A percentile compares a stretch with the other conserved stretches of the same genome.
Conservation (phyloP, 139 green algal genomes). For the Limnomonas spitsbergensis region DNA sequence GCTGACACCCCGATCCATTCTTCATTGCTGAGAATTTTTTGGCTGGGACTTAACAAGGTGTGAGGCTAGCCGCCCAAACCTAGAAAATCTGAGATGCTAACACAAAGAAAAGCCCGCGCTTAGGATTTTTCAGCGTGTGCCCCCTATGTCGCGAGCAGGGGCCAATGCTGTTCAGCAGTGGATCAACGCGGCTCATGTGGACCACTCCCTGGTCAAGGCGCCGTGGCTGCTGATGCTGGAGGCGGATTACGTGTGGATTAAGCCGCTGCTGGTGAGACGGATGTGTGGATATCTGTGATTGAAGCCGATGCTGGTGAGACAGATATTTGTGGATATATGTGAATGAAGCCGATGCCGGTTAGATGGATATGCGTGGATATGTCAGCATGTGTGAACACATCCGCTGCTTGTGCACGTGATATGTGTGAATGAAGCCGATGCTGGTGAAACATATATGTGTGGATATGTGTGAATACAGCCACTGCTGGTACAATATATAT, state of each 20-base stretch:
- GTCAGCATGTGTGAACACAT: slow-evolving; percentile 78
- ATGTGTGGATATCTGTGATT: slow-evolving; percentile 69
- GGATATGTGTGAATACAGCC: slow-evolving; percentile 78
- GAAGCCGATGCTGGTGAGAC: slow-evolving; percentile 53
- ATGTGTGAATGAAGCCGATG: slow-evolving; percentile 77
- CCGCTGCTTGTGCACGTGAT: slow-evolving; percentile 53
- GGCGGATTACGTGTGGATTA: slow-evolving; percentile 82
- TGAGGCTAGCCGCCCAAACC: no score
- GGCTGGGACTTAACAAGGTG: no score
- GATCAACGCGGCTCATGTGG: slow-evolving; percentile 54
- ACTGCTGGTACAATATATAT: slow-evolving; percentile 52
- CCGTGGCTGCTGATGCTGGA: slow-evolving; percentile 84
- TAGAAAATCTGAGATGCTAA: no score
- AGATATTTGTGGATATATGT: slow-evolving; percentile 59
- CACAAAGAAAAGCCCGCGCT: no score
- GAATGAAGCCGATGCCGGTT: slow-evolving; percentile 62
- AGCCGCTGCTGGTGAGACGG: slow-evolving; percentile 49
- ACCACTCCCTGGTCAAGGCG: slow-evolving; percentile 66
- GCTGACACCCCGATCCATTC: slow-evolving; percentile 5
- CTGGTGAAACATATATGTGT: slow-evolving; percentile 25
- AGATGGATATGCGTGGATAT: no score
- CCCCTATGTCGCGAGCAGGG: no score
- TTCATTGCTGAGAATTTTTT: background rate
- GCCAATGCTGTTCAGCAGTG: slow-evolving; percentile 79
- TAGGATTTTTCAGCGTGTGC: no score